phyloP scores from a whole-genome alignment of 2,329 filamentous ascomycete species.

The Fusarium sp. region DNA sequence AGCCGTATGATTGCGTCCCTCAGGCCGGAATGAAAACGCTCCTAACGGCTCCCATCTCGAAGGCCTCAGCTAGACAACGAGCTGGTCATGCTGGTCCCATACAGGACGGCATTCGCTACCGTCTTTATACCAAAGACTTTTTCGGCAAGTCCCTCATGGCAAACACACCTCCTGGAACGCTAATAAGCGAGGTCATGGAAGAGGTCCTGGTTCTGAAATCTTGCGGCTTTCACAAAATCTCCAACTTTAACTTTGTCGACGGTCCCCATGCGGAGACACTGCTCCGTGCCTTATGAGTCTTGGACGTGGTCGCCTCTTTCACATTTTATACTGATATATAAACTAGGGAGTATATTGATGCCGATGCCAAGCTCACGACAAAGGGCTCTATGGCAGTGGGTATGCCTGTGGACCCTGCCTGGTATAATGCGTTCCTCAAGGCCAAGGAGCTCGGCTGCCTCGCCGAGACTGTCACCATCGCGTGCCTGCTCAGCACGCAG shows the following conservation, averaged over 20 bases:
- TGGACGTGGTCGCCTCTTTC: neutral
- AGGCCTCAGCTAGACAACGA: constrained; percentile 94
- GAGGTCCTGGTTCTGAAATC: neutral
- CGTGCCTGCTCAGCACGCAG: neutral
- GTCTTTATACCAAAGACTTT: neutral
- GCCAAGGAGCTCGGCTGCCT: neutral
- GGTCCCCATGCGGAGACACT: neutral
- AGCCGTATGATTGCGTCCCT: constrained; percentile 76
- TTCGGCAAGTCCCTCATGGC: no score
- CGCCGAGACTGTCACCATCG: neutral
- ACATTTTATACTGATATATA: neutral
- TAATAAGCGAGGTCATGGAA: neutral
- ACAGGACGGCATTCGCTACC: neutral
- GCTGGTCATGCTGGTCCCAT: constrained; percentile 73
- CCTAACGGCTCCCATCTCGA: constrained; percentile 93
- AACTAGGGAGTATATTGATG: neutral
- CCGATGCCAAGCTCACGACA: neutral
- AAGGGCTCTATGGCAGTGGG: neutral
- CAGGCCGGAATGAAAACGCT: constrained; percentile 97
- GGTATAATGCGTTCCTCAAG: neutral
- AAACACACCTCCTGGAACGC: neutral
- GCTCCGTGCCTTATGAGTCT: neutral
- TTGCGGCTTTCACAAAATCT: neutral
- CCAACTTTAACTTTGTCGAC: neutral
- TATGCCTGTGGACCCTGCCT: neutral